These are phyloP conservation scores for Ustilago hordei DNA, from an alignment of 1,284 basidiomycete genomes.

Conservation along the genomic window DNA sequence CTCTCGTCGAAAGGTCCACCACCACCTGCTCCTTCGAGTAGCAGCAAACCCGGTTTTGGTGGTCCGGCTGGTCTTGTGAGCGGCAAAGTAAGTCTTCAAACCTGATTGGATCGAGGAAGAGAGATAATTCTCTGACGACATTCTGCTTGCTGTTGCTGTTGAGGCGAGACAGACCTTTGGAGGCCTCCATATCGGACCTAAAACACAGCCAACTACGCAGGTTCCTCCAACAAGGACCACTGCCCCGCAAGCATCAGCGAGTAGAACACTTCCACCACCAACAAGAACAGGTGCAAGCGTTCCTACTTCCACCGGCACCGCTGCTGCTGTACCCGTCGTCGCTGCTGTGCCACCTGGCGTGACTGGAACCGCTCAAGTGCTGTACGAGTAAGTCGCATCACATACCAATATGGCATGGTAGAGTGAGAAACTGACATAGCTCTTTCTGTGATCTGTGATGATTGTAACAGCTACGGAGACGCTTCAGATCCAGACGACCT, in stretches of 20 bases:
- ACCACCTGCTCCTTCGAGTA: constrained; percentile 15
- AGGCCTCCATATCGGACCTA: constrained; percentile 16
- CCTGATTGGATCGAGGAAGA: too few relatives aligned
- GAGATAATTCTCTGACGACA: background rate
- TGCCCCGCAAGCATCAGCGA: background rate
- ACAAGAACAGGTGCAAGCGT: constrained; percentile 21
- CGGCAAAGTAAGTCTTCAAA: constrained; percentile 7
- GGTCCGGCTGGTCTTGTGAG: constrained; percentile 18
- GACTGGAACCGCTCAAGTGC: constrained; percentile 27
- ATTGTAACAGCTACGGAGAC: constrained; percentile 30
- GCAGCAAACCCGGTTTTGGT: constrained; percentile 23
- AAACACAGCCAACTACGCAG: constrained; percentile 2
- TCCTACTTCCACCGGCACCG: background rate
- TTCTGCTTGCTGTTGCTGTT: background rate
- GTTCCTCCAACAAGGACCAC: background rate
- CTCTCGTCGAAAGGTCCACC: constrained; percentile 19
- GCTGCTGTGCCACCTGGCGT: constrained; percentile 14
- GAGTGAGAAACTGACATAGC: background rate
- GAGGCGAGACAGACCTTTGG: constrained; percentile 9
- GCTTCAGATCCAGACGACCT: constrained; percentile 58
- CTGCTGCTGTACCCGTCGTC: constrained; percentile 1
- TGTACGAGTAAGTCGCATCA: constrained; percentile 36
- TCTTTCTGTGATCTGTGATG: background rate
- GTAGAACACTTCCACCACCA: constrained; percentile 26
- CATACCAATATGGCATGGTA: background rate